phyloP scores from a whole-genome alignment of 495 filamentous ascomycete genomes.

The Annulohypoxylon bovei region DNA sequence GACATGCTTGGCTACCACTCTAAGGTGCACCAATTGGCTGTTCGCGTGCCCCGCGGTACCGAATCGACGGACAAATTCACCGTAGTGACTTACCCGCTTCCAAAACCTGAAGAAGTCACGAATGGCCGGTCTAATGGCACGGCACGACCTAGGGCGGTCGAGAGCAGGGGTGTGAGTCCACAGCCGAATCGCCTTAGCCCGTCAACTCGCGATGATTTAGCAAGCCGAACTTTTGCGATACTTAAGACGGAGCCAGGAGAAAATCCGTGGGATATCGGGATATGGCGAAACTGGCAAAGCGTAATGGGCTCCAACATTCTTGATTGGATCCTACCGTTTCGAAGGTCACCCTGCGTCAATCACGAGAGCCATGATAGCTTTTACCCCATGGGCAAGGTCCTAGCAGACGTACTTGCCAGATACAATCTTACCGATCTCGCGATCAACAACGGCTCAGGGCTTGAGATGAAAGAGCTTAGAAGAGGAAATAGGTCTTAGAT shows the following conservation, averaged over 20 bases:
- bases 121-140: conserved; percentile 24
- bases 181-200: conserved; percentile 1
- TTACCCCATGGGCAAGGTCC: conserved; percentile 57
- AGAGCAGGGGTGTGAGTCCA: conserved; percentile 1
- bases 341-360: conserved; percentile 67
- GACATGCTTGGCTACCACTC: conserved; percentile 73
- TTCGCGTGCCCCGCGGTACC: conserved; percentile 69
- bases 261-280: conserved; percentile 80
- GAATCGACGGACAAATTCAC: conserved; percentile 52
- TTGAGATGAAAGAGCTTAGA: conserved; percentile 45
- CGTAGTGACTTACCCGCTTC: conserved; percentile 55
- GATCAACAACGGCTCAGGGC: conserved; percentile 24
- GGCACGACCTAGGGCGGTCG: neutral
- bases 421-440: conserved; percentile 50
- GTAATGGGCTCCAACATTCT: conserved; percentile 75
- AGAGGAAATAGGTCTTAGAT: conserved; percentile 19
- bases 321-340: conserved; percentile 81
- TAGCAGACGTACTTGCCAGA: conserved; percentile 49
- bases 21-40: conserved; percentile 76
- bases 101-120: conserved; percentile 31
- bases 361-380: conserved; percentile 60
- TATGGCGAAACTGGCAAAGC: conserved; percentile 72
- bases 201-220: conserved; percentile 53
- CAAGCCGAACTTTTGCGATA: conserved; percentile 76
- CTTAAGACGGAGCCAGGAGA: conserved; percentile 76